Conservation (phyloP, 768 basidiomycete species). For the Scleroderma bovista region DNA sequence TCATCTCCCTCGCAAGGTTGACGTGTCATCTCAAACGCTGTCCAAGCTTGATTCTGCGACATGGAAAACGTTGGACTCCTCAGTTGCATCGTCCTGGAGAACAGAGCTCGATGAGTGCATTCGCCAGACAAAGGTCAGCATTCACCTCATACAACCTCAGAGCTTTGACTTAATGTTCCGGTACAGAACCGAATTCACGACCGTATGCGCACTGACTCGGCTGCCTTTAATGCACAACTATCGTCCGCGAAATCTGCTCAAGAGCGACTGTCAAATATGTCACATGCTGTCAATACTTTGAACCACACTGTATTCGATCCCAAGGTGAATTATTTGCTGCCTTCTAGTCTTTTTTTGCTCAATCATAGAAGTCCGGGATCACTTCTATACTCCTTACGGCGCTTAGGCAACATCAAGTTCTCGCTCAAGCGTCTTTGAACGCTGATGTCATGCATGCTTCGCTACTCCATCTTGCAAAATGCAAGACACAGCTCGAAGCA, state of each 20-base stretch:
- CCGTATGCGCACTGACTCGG: slow-evolving; percentile 60
- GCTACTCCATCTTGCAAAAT: slow-evolving; percentile 50
- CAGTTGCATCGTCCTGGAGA: slow-evolving; percentile 64
- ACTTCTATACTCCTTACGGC: slow-evolving; percentile 51
- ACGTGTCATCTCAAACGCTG: slow-evolving; percentile 68
- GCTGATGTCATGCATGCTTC: slow-evolving; percentile 45
- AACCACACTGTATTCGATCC: slow-evolving; percentile 47
- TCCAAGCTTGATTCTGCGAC: slow-evolving; percentile 63
- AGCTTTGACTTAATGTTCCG: slow-evolving; percentile 11
- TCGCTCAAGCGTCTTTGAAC: slow-evolving; percentile 60
- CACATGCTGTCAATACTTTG: slow-evolving; percentile 48
- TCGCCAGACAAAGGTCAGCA: slow-evolving; percentile 57
- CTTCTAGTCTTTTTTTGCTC: slow-evolving; percentile 1
- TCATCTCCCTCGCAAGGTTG: slow-evolving; percentile 67
- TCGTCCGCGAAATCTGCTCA: slow-evolving; percentile 61
- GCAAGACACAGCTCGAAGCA: slow-evolving; percentile 40
- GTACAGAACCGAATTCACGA: slow-evolving; percentile 63
- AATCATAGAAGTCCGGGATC: slow-evolving; percentile 54
- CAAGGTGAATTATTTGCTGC: slow-evolving; percentile 42
- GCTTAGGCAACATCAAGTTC: slow-evolving; percentile 52
- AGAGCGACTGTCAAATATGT: slow-evolving; percentile 47
- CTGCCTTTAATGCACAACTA: slow-evolving; percentile 59
- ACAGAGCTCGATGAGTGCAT: slow-evolving; percentile 70
- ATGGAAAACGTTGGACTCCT: slow-evolving; percentile 50
- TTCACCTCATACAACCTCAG: slow-evolving; percentile 1